Evolutionary conservation across 2,329 filamentous ascomycete species (phyloP).

Genomic region (Colletotrichum caudatum): DNA sequence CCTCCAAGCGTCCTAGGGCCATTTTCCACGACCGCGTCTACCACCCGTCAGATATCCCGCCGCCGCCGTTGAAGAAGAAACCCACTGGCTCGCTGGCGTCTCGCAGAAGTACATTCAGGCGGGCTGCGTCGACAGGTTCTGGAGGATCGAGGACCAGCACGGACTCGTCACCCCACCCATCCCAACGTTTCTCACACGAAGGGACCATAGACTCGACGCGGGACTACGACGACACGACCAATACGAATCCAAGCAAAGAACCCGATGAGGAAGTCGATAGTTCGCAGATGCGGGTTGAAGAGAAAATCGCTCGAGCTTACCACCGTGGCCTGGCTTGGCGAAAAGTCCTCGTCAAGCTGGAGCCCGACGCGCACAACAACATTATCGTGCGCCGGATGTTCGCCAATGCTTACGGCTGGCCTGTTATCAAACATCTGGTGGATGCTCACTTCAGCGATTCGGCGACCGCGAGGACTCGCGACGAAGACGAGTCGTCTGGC

Average conservation of each 20-base stretch:
- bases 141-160: conserved; percentile 42
- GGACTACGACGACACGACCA: conserved; percentile 65
- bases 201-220: conserved; percentile 58
- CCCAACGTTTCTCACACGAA: conserved; percentile 53
- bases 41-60: conserved; percentile 91
- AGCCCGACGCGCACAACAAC: conserved; percentile 98
- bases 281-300: conserved; percentile 88
- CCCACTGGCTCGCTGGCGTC: conserved; percentile 51
- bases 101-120: conserved; percentile 49
- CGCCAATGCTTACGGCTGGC: conserved; percentile 97
- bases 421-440: conserved; percentile 92
- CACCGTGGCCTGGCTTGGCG: conserved; percentile 93
- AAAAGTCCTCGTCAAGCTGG: conserved; percentile 93
- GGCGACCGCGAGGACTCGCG: conserved; percentile 71
- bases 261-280: conserved; percentile 60
- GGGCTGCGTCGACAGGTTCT: conserved; percentile 39
- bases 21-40: conserved; percentile 99
- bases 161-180: conserved; percentile 42
- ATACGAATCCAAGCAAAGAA: conserved; percentile 60
- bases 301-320: conserved; percentile 97
- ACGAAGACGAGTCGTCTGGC: conserved; percentile 73
- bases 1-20: conserved; percentile 82
- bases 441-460: conserved; percentile 93
- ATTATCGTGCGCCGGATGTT: conserved; percentile 97
- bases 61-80: conserved; percentile 75